Percentiles rank a stretch among this genome's conserved stretches.
phyloP scores from a whole-genome alignment of 2,329 filamentous ascomycete species.

The Fusarium concolor region DNA sequence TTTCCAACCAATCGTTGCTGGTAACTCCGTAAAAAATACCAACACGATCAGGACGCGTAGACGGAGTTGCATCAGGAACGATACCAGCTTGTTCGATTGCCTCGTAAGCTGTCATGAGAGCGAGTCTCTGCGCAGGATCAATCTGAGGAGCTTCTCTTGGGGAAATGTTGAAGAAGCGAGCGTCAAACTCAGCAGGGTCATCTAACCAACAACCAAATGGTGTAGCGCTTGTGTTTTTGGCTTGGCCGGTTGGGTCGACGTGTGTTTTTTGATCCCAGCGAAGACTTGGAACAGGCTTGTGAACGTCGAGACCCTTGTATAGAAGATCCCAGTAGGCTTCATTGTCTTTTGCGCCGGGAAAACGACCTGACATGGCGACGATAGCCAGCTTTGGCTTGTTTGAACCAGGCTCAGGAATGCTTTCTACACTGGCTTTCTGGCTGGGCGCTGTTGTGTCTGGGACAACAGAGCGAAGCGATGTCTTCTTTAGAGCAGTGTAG shows the following conservation, averaged over 20 bases:
- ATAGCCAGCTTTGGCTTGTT: conserved; percentile 59
- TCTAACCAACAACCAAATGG: conserved; percentile 64
- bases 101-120: conserved; percentile 74
- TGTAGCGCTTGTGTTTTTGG: conserved; percentile 66
- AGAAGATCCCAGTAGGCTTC: conserved; percentile 74
- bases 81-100: conserved; percentile 75
- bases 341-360: conserved; percentile 68
- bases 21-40: conserved; percentile 82
- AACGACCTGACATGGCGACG: conserved; percentile 73
- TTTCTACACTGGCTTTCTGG: accelerated
- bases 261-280: conserved; percentile 41
- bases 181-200: conserved; percentile 74
- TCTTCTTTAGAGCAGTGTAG: conserved; percentile 39
- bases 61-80: conserved; percentile 71
- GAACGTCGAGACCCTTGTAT: conserved; percentile 72
- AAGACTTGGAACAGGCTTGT: conserved; percentile 60
- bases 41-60: conserved; percentile 67
- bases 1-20: conserved; percentile 83
- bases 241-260: conserved; percentile 68
- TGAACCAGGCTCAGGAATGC: background rate
- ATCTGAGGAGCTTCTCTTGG: conserved; percentile 54
- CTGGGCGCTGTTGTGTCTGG: background rate
- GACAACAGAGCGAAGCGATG: conserved; percentile 16
- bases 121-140: conserved; percentile 74
- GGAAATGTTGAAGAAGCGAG: conserved; percentile 80